phyloP scores from a whole-genome alignment of 2,329 filamentous ascomycete genomes.

The Pestalotiopsis sp. region DNA sequence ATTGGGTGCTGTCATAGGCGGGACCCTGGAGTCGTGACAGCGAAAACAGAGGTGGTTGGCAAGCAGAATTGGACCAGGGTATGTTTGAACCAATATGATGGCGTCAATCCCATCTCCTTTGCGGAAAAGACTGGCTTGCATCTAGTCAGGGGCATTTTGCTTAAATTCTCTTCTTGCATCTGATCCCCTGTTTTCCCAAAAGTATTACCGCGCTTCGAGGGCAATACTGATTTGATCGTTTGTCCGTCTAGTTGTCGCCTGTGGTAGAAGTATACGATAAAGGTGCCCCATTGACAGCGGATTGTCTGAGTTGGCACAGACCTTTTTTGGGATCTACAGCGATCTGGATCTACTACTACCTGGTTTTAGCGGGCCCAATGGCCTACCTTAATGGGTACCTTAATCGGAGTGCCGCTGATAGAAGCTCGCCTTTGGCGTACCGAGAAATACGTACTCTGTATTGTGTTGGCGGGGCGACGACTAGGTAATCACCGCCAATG shows the following conservation, averaged over 20 bases:
- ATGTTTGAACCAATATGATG: background rate
- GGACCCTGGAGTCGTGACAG: constrained; percentile 6
- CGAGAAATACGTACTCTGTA: background rate
- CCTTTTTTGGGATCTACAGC: background rate
- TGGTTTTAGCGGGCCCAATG: background rate
- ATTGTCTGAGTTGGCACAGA: background rate
- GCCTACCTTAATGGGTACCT: background rate
- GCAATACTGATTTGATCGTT: background rate
- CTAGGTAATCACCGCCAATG: background rate
- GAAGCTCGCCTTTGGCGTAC: no score
- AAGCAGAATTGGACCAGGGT: background rate
- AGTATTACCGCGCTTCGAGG: background rate
- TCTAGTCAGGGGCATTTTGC: background rate
- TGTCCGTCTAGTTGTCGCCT: background rate
- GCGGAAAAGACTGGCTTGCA: background rate
- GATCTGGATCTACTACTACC: background rate
- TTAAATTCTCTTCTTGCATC: background rate
- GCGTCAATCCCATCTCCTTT: background rate
- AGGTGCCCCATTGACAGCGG: background rate
- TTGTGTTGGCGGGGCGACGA: constrained; percentile 1
- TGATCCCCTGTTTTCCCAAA: background rate
- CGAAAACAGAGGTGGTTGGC: constrained; percentile 13
- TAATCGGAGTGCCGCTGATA: background rate
- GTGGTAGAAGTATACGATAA: background rate
- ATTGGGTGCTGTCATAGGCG: constrained; percentile 6